Evolutionary conservation across 2,329 filamentous ascomycete species (phyloP), one percentile per base, ranked within the genome.

Genomic region (Penicillium sp.): DNA sequence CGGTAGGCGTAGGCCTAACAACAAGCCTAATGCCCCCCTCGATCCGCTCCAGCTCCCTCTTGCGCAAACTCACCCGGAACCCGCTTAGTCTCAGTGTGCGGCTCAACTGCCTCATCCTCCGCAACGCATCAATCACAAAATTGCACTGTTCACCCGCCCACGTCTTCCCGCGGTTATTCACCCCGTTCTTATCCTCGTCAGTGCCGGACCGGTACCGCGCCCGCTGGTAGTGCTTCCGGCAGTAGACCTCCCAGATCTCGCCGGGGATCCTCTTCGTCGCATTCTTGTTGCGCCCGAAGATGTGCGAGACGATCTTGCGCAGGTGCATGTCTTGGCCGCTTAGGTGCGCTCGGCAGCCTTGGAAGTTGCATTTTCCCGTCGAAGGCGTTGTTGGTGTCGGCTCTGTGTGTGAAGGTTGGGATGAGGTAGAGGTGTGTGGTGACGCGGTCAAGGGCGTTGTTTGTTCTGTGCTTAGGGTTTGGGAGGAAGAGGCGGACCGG

Each of bases 151-250:
- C 73, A 73, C 73, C 84, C 77, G 56, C 86, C 85, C 73, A 90
- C 86, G 72, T 19, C 26, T 29, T 30, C 48, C 48, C 48, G 8
- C 29, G 35, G 35, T 15, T 50, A 5, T 49, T 49, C 46, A n/a
- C 47, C 26, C 23, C 21, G 13, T 21, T 9, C 2, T 15, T 41
- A 48, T 21, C 19, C 17, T 30, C 26, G n/a, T 45, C 30, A 7
- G n/a, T 64, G 3, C 66, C 65, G 23, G 88, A 88, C n/a, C 89
- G 84, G 71, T 93, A 93, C 0, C 89, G 83, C 48, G 84, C 85
- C 7, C 91, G 86, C 76, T 95, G 92, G 73, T 95, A 95, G 71
- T 93, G 90, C 72, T 93, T 93, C 41, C 91, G 86, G 75, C 92
- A 95, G 72, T 87, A 90, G 70, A 90, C 86, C 0, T 92, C 86